Evolutionary conservation across 179 eudicot species (phyloP).

Genomic region (Beta lomatogona): DNA sequence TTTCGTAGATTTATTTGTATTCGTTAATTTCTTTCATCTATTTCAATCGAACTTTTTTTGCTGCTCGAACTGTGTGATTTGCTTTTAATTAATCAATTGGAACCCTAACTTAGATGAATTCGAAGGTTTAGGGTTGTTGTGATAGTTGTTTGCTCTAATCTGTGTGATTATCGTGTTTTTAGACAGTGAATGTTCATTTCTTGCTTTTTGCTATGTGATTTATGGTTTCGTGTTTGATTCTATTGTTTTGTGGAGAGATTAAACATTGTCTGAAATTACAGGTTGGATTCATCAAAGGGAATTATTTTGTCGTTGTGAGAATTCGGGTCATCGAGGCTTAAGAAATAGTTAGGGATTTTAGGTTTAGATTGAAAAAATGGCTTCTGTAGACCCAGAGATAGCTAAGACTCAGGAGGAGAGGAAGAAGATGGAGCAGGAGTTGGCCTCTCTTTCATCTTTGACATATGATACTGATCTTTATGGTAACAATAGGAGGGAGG

Average conservation of each 20-base stretch:
- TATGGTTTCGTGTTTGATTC: background rate
- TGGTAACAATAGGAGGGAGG: slow-evolving; percentile 53
- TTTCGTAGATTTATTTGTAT: background rate
- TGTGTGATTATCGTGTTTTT: too few species aligned
- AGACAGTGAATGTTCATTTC: background rate
- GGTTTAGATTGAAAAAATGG: slow-evolving; percentile 17
- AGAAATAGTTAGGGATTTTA: background rate
- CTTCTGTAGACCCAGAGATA: slow-evolving; percentile 50
- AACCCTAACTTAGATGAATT: too few species aligned
- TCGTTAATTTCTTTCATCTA: background rate
- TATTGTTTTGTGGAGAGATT: background rate
- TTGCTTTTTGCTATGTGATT: background rate
- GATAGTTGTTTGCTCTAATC: too few species aligned
- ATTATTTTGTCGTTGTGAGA: background rate
- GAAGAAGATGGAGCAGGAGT: slow-evolving; percentile 69
- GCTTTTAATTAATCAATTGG: too few species aligned
- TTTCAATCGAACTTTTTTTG: background rate
- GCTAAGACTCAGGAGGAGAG: slow-evolving; percentile 71
- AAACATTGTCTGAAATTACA: background rate
- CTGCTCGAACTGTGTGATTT: too few species aligned
- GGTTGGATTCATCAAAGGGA: background rate
- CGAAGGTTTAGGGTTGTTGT: too few species aligned
- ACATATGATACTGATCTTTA: slow-evolving; percentile 73
- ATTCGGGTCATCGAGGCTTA: background rate
- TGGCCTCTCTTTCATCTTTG: slow-evolving; percentile 62